A percentile compares a stretch with the other conserved stretches of the same genome.
phyloP scores from a whole-genome alignment of 345 rosid genomes.

The Hypericum perforatum region DNA sequence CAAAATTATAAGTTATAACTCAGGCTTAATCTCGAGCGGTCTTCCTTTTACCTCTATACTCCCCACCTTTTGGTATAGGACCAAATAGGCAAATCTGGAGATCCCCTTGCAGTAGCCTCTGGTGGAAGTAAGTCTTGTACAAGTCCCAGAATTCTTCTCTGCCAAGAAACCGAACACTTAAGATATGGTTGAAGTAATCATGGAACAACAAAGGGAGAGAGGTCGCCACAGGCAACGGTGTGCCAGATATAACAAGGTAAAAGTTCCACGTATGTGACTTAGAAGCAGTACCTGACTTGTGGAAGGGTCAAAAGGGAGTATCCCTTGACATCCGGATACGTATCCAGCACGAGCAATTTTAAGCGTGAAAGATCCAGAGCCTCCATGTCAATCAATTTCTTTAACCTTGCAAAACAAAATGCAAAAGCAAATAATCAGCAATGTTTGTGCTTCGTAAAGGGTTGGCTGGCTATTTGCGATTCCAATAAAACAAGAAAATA shows the following conservation, averaged over 20 bases:
- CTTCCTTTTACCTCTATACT: constrained; percentile 17
- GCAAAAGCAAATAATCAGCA: not conserved
- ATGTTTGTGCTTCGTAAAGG: no score
- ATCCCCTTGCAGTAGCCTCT: constrained; percentile 36
- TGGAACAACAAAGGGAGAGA: not conserved
- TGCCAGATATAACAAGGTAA: no score
- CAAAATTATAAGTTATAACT: no score
- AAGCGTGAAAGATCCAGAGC: constrained; percentile 71
- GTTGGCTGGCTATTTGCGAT: no score
- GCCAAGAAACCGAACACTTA: constrained; percentile 12
- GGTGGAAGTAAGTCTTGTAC: constrained; percentile 65
- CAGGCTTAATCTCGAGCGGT: constrained; percentile 3
- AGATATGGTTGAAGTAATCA: not conserved
- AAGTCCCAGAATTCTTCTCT: constrained; percentile 90
- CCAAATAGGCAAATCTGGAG: constrained; percentile 63
- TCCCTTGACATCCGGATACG: constrained; percentile 61
- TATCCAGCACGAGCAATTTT: constrained; percentile 49
- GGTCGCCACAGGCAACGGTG: not conserved
- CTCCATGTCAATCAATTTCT: constrained; percentile 68
- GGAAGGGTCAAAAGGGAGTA: constrained; percentile 75
- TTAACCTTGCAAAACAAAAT: constrained; percentile 34
- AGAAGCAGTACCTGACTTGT: constrained; percentile 64
- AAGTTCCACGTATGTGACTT: no score
- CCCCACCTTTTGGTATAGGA: constrained; percentile 25
- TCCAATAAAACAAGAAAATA: not conserved